Conservation (phyloP, 148 eudicot genomes). For the Pouteria glomerata region DNA sequence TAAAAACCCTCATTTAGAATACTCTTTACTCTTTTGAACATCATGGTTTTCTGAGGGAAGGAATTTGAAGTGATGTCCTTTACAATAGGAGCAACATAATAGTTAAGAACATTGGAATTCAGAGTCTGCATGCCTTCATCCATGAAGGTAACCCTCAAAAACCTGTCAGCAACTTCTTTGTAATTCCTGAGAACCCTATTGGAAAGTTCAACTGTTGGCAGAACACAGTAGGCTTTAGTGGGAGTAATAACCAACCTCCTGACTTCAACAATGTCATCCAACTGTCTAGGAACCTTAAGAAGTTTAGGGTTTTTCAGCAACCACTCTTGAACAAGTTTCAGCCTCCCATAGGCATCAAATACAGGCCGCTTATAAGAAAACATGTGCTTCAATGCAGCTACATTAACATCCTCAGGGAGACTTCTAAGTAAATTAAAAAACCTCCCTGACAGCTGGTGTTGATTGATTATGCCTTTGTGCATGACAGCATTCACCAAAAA, state of each 20-base stretch:
- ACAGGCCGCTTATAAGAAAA: conserved; percentile 53
- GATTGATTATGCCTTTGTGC: conserved; percentile 75
- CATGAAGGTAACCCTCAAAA: conserved; percentile 83
- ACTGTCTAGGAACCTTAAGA: conserved; percentile 31
- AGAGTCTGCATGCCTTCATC: conserved; percentile 80
- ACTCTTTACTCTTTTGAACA: conserved; percentile 52
- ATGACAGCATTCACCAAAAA: conserved; percentile 69
- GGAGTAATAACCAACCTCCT: conserved; percentile 82
- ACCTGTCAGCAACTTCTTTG: conserved; percentile 57
- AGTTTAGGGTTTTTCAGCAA: conserved; percentile 56
- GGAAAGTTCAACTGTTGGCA: conserved; percentile 78
- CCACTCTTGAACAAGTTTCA: conserved; percentile 57
- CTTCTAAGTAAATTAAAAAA: conserved; percentile 49
- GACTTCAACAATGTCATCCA: conserved; percentile 57
- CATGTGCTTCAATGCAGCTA: conserved; percentile 68
- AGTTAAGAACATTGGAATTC: conserved; percentile 51
- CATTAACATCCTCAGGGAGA: conserved; percentile 49
- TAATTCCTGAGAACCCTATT: conserved; percentile 79
- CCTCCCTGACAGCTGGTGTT: conserved; percentile 49
- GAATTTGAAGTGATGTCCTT: conserved; percentile 40
- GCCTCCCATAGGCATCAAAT: conserved; percentile 47
- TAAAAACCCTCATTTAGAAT: conserved; percentile 54
- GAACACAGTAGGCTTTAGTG: conserved; percentile 79
- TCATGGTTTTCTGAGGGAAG: conserved; percentile 44
- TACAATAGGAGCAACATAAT: conserved; percentile 57